Base-by-base conservation (phyloP, 202 grass and related monocot species). In the Dendrocalamus latiflorus region DNA sequence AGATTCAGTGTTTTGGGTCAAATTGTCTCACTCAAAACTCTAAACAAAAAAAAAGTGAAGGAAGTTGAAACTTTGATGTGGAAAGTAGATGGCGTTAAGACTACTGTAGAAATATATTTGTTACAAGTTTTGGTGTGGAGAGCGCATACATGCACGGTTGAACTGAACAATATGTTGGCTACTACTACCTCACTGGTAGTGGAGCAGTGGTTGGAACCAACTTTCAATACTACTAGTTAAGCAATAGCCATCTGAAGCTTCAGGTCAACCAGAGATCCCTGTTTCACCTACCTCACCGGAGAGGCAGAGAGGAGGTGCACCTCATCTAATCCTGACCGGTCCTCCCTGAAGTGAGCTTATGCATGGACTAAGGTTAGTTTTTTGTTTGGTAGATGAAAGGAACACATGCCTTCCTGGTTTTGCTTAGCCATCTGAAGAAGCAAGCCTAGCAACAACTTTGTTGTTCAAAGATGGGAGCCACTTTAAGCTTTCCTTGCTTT, bases 361-460 rank as follows among this genome's bases (percentile, higher is more conserved):
- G 63, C 44, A 62, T 63, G 17, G 70, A 81, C 45, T 26, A 45
- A 13, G 16, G 28, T 33, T 36, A 61, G 75, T n/a, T 75, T 54
- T 16, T 77, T 81, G 78, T 77, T 86, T 89, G 87, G 87, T 85
- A 65, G 49, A 48, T 53, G 88, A 86, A 81, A 86, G 72, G 73
- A 77, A 86, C 72, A 71, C 58, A 60, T 67, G 78, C 57, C 50
- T 74, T 49, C 51, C 72, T 65, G 59, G 7, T 60, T 60, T 47
- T 77, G 72, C 41, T 78, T 41, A 21, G 30, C 81, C 33, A 62
- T 24, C 56, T 36, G 28, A 61, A 43, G 48, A 48, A 70, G 43
- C 36, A 8, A n/a, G n/a, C n/a, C n/a, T n/a, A 3, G 34, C 36
- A 48, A 38, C 11, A 48, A 15, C 49, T 8, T 24, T 77, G 54